Evolutionary conservation across 148 eudicot species (phyloP), one percentile per base, ranked within the genome.

Genomic region (Chenopodium berlandieri): DNA sequence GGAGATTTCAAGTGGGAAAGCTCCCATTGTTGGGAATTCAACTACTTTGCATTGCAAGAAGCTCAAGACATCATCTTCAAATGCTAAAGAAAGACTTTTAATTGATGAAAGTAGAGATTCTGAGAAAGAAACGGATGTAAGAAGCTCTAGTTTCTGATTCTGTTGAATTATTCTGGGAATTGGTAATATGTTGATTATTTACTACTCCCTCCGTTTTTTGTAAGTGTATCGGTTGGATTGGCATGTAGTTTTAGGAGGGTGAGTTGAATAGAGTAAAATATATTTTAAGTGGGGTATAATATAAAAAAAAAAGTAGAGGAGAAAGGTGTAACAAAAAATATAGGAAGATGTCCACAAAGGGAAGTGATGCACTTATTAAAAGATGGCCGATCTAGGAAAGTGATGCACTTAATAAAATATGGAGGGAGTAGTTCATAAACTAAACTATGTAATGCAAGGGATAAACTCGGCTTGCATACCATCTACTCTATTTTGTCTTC

Each of bases 31-130:
- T 56, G 40, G 44, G 64, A 71, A 58, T 79, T 68, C 82, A 68
- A 14, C 83, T 70, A 31, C 71, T 47, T 46, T 64, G 14, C 89
- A 88, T 75, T 75, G 50, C 74, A 93, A 93, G 84, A 90, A 86
- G 86, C 87, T 50, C 17, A 91, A 85, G 89, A 81, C 58, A 69
- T 82, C 79, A 34, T 80, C 89, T 37, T 71, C 85, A 22, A 81
- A 66, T 76, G 77, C 27, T 37, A 82, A 47, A 62, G 77, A 27
- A 37, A 77, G 44, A 58, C 60, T 71, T n/a, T 79, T 66, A 67
- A 73, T 37, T 58, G 86, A 68, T 69, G 62, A 81, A 79, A 65
- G 74, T 77, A 19, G 37, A 79, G 79, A 81, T 72, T 82, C 82
- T 54, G 82, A 83, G 44, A 66, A 81, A 69, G 85, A 82, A 77